Evolutionary conservation across 2,329 filamentous ascomycete genomes (phyloP), one percentile per base, ranked within the genome.

Genomic region (Epichloe sylvatica): DNA sequence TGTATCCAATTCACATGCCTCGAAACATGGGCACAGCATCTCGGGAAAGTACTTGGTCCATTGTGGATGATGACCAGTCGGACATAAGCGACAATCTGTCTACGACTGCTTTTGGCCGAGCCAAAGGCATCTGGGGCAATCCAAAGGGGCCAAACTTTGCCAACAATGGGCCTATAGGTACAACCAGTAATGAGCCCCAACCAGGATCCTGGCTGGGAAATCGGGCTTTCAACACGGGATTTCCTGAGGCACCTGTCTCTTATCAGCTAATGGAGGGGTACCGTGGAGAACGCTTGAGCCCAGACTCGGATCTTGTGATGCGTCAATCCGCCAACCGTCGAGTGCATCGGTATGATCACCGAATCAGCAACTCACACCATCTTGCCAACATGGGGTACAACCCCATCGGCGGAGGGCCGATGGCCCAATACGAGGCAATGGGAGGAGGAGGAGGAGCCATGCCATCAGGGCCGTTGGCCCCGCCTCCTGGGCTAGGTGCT

Each of bases 51-150:
- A 66, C 68, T 37, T 84, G 80, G 81, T 59, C 69, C 9, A 61
- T 64, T 11, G 66, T 66, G 41, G 78, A 82, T 19, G 79, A 82
- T 59, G 63, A 67, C 56, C 71, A 72, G 47, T 77, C 77, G 11
- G 78, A 82, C 51, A 71, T 71, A 35, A 76, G 74, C 58, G 79
- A 83, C 55, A 63, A 71, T 35, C 55, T 77, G 47, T 73, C 77
- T 15, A 60, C 69, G 21, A 70, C 70, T 38, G 70, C 70, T 4
- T 77, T 78, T 61, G 74, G 70, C 51, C 74, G 76, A 46, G 62
- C 72, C 50, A 73, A 76, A 40, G 72, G 71, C 46, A 77, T 80
- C 49, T 83, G 79, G 78, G 70, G 66, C 54, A 72, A 65, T 41
- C 65, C 67, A 45, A 77, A 76, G 58, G 60, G 65, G 13, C 53